Evolutionary conservation across 179 eudicot species (phyloP).

Genomic region (Gypsophila paniculata): DNA sequence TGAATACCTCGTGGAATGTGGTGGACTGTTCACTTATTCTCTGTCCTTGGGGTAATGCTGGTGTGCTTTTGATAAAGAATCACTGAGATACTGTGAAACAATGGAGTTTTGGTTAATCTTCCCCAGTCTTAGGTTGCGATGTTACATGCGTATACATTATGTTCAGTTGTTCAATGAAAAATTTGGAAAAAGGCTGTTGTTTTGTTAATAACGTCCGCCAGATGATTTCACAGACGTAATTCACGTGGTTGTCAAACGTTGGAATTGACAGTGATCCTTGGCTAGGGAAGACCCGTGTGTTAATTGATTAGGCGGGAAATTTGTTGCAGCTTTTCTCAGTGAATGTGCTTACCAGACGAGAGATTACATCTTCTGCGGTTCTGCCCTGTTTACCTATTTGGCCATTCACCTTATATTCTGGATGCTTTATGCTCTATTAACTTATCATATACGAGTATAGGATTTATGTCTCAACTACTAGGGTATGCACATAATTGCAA

Average conservation of each 20-base stretch:
- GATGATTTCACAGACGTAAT: background rate
- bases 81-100: conserved; percentile 22
- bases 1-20: conserved; percentile 23
- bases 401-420: no score
- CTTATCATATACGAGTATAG: no score
- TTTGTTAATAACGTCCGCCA: conserved; percentile 7
- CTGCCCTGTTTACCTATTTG: no score
- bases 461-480: no score
- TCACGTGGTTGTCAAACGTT: background rate
- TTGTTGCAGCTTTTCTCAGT: background rate
- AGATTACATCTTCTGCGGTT: no score
- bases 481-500: no score
- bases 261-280: background rate
- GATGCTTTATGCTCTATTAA: no score
- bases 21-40: conserved; percentile 12
- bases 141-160: conserved; percentile 20
- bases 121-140: conserved; percentile 13
- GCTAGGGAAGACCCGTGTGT: background rate
- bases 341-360: no score
- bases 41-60: conserved; percentile 11
- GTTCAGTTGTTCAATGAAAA: conserved; percentile 14
- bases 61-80: conserved; percentile 24
- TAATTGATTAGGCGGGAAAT: background rate
- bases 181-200: conserved; percentile 14
- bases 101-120: conserved; percentile 12